Evolutionary conservation across 352 stramenopile genomes (phyloP).

Genomic region (Phytopythium litorale): DNA sequence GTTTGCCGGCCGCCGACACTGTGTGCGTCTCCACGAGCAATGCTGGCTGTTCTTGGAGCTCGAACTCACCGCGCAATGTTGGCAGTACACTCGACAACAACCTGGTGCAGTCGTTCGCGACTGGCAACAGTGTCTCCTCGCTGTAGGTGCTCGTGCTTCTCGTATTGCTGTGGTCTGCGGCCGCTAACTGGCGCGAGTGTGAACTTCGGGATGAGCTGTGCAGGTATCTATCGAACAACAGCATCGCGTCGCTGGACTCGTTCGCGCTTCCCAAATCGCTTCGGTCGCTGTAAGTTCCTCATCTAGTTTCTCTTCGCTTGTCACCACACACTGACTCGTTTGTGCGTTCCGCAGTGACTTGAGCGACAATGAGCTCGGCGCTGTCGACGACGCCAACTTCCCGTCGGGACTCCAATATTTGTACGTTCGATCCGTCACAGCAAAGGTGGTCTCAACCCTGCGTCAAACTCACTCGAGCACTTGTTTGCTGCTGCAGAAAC

Average conservation of each 20-base stretch:
- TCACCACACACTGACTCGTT: neutral
- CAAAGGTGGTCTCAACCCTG: neutral
- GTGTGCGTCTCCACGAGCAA: slow-evolving; percentile 13
- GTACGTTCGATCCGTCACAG: slow-evolving; percentile 12
- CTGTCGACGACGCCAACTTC: slow-evolving; percentile 20
- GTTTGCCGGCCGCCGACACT: slow-evolving; percentile 13
- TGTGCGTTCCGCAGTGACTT: slow-evolving; percentile 16
- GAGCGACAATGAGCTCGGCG: slow-evolving; percentile 27
- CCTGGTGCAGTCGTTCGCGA: slow-evolving; percentile 16
- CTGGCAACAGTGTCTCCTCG: slow-evolving; percentile 13
- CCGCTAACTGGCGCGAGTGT: neutral
- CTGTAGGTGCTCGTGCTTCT: slow-evolving; percentile 10
- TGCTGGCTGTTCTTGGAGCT: neutral
- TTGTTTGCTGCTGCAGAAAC: slow-evolving; percentile 14
- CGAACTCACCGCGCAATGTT: neutral
- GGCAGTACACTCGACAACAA: slow-evolving; percentile 27
- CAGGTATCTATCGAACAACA: slow-evolving; percentile 31
- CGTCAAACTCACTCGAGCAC: neutral
- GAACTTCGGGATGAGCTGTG: neutral
- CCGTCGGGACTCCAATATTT: slow-evolving; percentile 20
- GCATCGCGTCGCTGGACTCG: slow-evolving; percentile 16
- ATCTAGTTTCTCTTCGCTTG: neutral
- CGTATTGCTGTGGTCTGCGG: neutral
- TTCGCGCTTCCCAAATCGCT: slow-evolving; percentile 21
- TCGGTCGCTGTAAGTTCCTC: slow-evolving; percentile 19